These are phyloP conservation scores for Lactarius quietus DNA, from an alignment of 768 basidiomycete species.

Conservation along the genomic window DNA sequence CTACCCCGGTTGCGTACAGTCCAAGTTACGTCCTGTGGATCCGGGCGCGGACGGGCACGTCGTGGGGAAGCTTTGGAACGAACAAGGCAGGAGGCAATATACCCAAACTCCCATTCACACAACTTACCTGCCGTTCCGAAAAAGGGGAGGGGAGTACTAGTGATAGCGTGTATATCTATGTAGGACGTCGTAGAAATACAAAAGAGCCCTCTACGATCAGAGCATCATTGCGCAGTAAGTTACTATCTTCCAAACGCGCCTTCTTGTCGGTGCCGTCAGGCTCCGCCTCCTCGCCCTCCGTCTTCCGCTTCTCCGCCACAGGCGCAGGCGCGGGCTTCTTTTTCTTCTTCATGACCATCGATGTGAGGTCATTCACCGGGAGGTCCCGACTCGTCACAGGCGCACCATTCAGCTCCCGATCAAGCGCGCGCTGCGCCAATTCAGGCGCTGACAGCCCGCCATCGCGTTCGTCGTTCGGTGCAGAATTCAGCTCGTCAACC, in stretches of 20 bases:
- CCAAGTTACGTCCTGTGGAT: too few relatives aligned
- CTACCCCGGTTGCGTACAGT: too few relatives aligned
- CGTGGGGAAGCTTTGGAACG: too few relatives aligned
- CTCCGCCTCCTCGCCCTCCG: slow-evolving; percentile 53
- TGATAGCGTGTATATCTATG: too few relatives aligned
- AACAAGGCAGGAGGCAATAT: too few relatives aligned
- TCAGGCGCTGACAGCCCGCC: slow-evolving; percentile 53
- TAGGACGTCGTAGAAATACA: too few relatives aligned
- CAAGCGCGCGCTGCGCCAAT: slow-evolving; percentile 66
- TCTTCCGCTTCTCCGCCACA: slow-evolving; percentile 59
- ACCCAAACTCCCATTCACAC: too few relatives aligned
- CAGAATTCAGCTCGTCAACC: slow-evolving; percentile 89
- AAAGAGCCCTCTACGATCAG: too few relatives aligned
- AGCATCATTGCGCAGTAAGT: slow-evolving; percentile 28
- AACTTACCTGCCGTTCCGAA: too few relatives aligned
- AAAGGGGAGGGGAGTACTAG: too few relatives aligned
- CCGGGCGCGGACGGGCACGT: too few relatives aligned
- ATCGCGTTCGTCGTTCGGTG: slow-evolving; percentile 55
- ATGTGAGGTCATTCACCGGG: slow-evolving; percentile 77
- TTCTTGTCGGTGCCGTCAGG: slow-evolving; percentile 60
- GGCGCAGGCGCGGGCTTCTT: slow-evolving; percentile 39
- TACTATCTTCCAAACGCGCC: slow-evolving; percentile 49
- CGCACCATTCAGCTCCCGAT: slow-evolving; percentile 58
- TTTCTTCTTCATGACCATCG: slow-evolving; percentile 88
- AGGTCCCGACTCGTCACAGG: slow-evolving; percentile 33